A percentile compares a stretch with the other conserved stretches of the same genome.
These are phyloP conservation scores for Trametes punicea DNA, from an alignment of 768 basidiomycete species.

Conservation along the genomic window DNA sequence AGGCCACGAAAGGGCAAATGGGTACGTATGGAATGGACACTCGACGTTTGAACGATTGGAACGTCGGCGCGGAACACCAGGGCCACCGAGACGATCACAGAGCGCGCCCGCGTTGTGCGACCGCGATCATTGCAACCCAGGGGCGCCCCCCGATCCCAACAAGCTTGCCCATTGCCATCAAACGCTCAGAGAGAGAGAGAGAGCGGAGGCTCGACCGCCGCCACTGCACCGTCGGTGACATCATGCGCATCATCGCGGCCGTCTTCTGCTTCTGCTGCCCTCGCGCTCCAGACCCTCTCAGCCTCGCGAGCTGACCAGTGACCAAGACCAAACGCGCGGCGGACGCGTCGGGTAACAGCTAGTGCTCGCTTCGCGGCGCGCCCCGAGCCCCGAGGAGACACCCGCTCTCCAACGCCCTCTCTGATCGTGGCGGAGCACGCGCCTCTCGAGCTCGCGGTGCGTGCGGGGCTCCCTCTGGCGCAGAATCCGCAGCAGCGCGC, in stretches of 20 bases:
- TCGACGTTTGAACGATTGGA: too few relatives aligned
- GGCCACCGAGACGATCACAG: background rate
- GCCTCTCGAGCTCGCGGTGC: background rate
- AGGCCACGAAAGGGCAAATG: background rate
- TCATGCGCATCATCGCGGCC: background rate
- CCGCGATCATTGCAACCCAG: background rate
- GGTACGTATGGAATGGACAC: too few relatives aligned
- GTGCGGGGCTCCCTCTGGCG: background rate
- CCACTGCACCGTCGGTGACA: background rate
- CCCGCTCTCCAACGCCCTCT: slow-evolving; percentile 1
- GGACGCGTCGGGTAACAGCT: background rate
- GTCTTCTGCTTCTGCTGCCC: background rate
- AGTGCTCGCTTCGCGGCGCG: background rate
- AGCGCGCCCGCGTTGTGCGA: background rate
- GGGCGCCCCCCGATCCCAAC: background rate
- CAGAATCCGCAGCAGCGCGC: background rate
- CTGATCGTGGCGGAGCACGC: background rate
- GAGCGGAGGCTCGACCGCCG: background rate
- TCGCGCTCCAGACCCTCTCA: background rate
- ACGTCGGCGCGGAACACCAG: background rate
- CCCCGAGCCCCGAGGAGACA: background rate
- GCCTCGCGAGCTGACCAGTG: background rate
- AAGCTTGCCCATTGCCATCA: background rate
- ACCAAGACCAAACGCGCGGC: background rate
- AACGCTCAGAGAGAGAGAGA: background rate